These are phyloP conservation scores for Strobilomyces dryophilus DNA, from an alignment of 768 basidiomycete genomes.

Conservation along the genomic window DNA sequence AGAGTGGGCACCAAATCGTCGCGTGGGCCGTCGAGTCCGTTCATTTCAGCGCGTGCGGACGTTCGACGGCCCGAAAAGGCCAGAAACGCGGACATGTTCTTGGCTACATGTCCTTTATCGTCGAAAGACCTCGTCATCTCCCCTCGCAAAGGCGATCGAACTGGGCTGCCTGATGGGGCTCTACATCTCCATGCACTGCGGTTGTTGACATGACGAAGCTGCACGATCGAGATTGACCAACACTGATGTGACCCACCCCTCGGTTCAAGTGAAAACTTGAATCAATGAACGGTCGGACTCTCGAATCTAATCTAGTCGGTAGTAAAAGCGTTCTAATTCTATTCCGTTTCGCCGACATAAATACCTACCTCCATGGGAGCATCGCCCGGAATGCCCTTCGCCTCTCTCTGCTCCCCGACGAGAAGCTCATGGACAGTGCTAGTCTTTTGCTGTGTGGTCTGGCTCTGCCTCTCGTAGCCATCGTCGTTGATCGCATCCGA, in stretches of 20 bases:
- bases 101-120: constrained; percentile 15
- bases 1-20: constrained; percentile 9
- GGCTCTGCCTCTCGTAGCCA: constrained; percentile 10
- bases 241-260: neutral
- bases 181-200: constrained; percentile 11
- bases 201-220: constrained; percentile 21
- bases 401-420: constrained; percentile 19
- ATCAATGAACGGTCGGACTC: constrained; percentile 12
- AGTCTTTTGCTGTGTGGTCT: constrained; percentile 19
- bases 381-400: constrained; percentile 26
- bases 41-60: constrained; percentile 26
- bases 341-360: constrained; percentile 30
- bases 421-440: constrained; percentile 25
- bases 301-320: constrained; percentile 28
- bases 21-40: constrained; percentile 22
- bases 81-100: constrained; percentile 27
- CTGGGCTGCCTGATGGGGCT: constrained; percentile 5
- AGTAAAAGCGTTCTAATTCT: constrained; percentile 26
- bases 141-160: constrained; percentile 7
- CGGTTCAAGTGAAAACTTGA: neutral
- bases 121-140: constrained; percentile 19
- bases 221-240: neutral
- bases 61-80: constrained; percentile 26
- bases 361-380: constrained; percentile 24
- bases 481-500: constrained; percentile 17